Percentiles rank a stretch among this genome's conserved stretches.
Evolutionary conservation across 148 eudicot genomes (phyloP).

Genomic region (Pharnaceum exiguum): DNA sequence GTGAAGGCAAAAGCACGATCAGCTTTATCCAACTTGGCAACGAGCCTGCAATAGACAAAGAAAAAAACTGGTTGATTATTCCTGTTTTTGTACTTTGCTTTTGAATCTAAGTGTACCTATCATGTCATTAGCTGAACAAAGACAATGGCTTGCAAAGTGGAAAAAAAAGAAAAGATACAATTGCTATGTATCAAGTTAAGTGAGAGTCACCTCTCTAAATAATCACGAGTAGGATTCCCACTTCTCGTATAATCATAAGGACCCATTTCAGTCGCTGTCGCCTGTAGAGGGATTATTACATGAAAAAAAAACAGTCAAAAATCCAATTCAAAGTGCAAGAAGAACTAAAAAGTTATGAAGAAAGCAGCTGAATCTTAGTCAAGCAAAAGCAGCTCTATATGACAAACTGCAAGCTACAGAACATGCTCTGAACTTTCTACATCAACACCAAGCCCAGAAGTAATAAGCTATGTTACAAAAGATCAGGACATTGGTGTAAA

Average conservation of each 20-base stretch:
- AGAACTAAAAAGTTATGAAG: background rate
- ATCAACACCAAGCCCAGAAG: too few relatives aligned
- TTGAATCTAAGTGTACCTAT: too few relatives aligned
- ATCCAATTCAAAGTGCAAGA: background rate
- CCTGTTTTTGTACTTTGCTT: too few relatives aligned
- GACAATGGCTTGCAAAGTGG: background rate
- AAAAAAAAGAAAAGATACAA: background rate
- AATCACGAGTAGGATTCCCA: slow-evolving; percentile 96
- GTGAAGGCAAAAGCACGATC: slow-evolving; percentile 95
- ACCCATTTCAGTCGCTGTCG: slow-evolving; percentile 73
- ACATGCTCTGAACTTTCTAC: background rate
- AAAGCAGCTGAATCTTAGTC: background rate
- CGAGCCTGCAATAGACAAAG: slow-evolving; percentile 41
- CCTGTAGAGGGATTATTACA: slow-evolving; percentile 33
- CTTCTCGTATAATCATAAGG: slow-evolving; percentile 94
- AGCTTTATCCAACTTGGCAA: slow-evolving; percentile 92
- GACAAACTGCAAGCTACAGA: background rate
- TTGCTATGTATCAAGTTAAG: background rate
- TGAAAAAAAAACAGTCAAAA: background rate
- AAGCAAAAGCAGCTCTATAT: background rate
- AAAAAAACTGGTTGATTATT: slow-evolving; percentile 1
- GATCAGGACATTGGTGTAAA: too few relatives aligned
- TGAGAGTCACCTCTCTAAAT: slow-evolving; percentile 59
- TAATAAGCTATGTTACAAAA: too few relatives aligned
- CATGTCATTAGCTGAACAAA: background rate